phyloP scores from a whole-genome alignment of 148 eudicot species.

The Beta vulgaris region DNA sequence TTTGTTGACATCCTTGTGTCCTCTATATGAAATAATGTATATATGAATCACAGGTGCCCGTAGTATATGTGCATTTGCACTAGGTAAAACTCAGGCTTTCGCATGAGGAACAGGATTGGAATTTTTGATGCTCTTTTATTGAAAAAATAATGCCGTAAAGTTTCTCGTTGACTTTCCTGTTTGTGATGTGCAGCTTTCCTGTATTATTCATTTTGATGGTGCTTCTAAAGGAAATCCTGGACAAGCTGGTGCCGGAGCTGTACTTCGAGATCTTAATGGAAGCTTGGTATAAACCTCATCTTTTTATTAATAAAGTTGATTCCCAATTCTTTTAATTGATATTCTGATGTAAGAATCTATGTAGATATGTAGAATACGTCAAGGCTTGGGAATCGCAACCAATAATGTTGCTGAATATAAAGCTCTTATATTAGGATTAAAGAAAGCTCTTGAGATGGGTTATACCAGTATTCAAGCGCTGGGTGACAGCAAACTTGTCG shows the following conservation, averaged over 20 bases:
- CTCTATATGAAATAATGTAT: not conserved
- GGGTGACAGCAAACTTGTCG: conserved; percentile 95
- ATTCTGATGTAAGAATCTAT: conserved; percentile 15
- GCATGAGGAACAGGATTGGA: not conserved
- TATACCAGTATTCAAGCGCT: conserved; percentile 59
- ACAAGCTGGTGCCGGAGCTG: conserved; percentile 91
- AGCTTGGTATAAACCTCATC: conserved; percentile 44
- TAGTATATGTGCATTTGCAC: not conserved
- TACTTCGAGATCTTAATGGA: conserved; percentile 66
- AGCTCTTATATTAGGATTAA: conserved; percentile 76
- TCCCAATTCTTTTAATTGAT: not conserved
- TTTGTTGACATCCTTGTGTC: not conserved
- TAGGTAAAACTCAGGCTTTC: not conserved
- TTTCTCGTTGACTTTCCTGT: conserved; percentile 13
- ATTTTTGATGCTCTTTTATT: not conserved
- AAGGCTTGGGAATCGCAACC: conserved; percentile 87
- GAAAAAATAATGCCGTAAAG: not conserved
- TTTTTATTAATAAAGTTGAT: not conserved
- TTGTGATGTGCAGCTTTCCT: conserved; percentile 47
- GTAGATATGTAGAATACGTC: conserved; percentile 78
- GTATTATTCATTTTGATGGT: conserved; percentile 89
- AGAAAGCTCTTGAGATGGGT: conserved; percentile 75
- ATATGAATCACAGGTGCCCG: not conserved
- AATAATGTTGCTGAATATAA: conserved; percentile 84
- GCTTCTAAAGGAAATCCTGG: conserved; percentile 98